phyloP scores from a whole-genome alignment of 1,139 yeast genomes.

The Magnusiomyces tetraspermus region DNA sequence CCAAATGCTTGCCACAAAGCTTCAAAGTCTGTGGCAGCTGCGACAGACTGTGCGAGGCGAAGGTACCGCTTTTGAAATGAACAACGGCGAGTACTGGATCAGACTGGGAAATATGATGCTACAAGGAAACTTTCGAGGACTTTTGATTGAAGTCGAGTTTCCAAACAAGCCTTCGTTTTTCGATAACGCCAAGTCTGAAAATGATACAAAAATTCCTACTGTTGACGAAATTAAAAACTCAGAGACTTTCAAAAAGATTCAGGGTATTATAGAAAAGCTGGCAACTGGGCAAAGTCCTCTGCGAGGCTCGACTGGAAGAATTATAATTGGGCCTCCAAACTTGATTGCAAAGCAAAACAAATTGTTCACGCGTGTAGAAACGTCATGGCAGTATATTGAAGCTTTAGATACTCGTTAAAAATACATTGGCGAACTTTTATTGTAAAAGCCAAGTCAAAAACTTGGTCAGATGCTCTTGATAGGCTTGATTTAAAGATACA shows the following conservation, averaged over 20 bases:
- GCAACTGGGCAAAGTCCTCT: neutral
- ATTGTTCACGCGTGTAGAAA: conserved; percentile 13
- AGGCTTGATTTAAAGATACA: too few species aligned
- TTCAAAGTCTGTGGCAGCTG: conserved; percentile 63
- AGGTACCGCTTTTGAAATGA: conserved; percentile 48
- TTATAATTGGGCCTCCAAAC: conserved; percentile 1
- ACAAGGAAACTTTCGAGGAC: conserved; percentile 67
- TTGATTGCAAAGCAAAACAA: conserved; percentile 3
- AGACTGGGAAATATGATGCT: conserved; percentile 62
- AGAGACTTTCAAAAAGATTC: conserved; percentile 12
- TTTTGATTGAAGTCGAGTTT: conserved; percentile 48
- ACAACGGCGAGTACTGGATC: conserved; percentile 32
- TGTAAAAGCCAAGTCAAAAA: too few species aligned
- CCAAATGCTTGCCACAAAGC: conserved; percentile 37
- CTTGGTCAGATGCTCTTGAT: too few species aligned
- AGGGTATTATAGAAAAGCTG: conserved; percentile 12
- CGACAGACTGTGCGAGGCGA: conserved; percentile 71
- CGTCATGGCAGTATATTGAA: conserved; percentile 22
- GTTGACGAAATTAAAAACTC: neutral
- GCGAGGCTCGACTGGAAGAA: conserved; percentile 1
- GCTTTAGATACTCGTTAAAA: conserved; percentile 5
- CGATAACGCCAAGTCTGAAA: conserved; percentile 3
- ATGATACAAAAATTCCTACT: neutral
- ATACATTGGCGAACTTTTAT: too few species aligned
- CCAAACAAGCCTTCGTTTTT: conserved; percentile 8